Percentiles rank a stretch among this genome's conserved stretches.
These are phyloP conservation scores for Coprinopsis sp. DNA, from an alignment of 768 basidiomycete genomes.

Conservation along the genomic window DNA sequence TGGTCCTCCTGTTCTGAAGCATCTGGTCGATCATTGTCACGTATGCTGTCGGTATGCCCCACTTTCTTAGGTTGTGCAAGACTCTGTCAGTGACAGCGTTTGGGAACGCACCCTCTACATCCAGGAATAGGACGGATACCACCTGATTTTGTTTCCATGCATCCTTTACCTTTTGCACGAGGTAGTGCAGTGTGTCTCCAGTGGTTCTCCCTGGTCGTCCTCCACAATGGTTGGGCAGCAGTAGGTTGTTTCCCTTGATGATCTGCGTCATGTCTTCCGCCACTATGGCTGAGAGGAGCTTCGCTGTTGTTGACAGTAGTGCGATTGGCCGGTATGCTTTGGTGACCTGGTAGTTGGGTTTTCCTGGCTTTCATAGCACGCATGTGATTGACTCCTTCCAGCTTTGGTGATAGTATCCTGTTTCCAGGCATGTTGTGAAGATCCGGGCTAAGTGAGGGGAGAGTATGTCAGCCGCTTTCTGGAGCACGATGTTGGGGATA, in stretches of 20 bases:
- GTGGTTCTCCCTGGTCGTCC: slow-evolving; percentile 31
- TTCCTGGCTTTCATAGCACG: slow-evolving; percentile 30
- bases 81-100: slow-evolving; percentile 25
- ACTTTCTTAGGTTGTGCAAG: slow-evolving; percentile 24
- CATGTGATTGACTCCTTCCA: slow-evolving; percentile 22
- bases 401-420: neutral
- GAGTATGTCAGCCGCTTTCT: slow-evolving; percentile 11
- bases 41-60: slow-evolving; percentile 18
- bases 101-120: slow-evolving; percentile 39
- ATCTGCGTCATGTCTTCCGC: slow-evolving; percentile 19
- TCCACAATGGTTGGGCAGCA: slow-evolving; percentile 32
- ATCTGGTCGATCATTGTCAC: slow-evolving; percentile 11
- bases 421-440: slow-evolving; percentile 12
- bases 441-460: slow-evolving; percentile 12
- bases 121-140: slow-evolving; percentile 30
- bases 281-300: slow-evolving; percentile 21
- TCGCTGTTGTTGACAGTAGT: slow-evolving; percentile 27
- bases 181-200: slow-evolving; percentile 26
- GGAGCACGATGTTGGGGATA: slow-evolving; percentile 21
- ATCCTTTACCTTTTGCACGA: slow-evolving; percentile 31
- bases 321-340: slow-evolving; percentile 34
- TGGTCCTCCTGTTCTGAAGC: slow-evolving; percentile 11
- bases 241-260: slow-evolving; percentile 21
- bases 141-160: slow-evolving; percentile 30
- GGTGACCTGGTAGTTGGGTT: slow-evolving; percentile 25